Conservation (phyloP, 2,329 filamentous ascomycete species). For the Apiospora koreana region DNA sequence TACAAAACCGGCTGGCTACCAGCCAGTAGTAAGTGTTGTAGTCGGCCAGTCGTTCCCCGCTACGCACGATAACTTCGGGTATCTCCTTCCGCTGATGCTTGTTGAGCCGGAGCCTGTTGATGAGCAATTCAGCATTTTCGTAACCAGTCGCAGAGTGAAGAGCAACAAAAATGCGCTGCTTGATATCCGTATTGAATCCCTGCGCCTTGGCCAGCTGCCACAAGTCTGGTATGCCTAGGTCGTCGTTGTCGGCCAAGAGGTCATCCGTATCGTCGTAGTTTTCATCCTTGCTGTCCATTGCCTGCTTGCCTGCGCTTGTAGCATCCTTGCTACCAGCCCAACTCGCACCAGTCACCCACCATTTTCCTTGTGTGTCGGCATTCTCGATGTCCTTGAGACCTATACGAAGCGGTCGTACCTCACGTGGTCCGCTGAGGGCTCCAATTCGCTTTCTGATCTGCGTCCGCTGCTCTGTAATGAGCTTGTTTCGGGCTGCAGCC, state of each 20-base stretch:
- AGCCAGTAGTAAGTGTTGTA: conserved; percentile 96
- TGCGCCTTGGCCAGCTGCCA: conserved; percentile 74
- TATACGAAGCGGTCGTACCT: conserved; percentile 75
- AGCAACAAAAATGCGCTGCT: conserved; percentile 89
- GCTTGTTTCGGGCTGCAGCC: conserved; percentile 68
- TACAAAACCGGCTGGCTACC: conserved; percentile 77
- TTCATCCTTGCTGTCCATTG: conserved; percentile 27
- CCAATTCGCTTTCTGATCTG: conserved; percentile 89
- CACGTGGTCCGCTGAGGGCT: conserved; percentile 62
- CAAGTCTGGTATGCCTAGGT: conserved; percentile 66
- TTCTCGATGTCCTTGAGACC: conserved; percentile 80
- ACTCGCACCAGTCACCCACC: conserved; percentile 98
- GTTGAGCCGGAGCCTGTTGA: conserved; percentile 82
- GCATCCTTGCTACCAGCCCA: conserved; percentile 55
- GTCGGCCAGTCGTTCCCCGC: conserved; percentile 75
- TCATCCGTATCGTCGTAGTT: conserved; percentile 33
- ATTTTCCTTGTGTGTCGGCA: conserved; percentile 86
- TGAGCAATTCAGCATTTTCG: conserved; percentile 78
- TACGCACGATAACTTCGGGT: conserved; percentile 83
- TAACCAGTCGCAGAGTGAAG: conserved; percentile 84
- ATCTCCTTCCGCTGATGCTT: conserved; percentile 85
- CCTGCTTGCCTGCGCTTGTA: conserved; percentile 21
- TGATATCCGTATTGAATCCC: conserved; percentile 83
- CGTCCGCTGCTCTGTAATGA: conserved; percentile 77
- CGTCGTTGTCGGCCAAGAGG: conserved; percentile 34